A percentile compares a stretch with the other conserved stretches of the same genome.
phyloP scores from a whole-genome alignment of 352 stramenopile genomes.

The Elongisporangium undulatum region DNA sequence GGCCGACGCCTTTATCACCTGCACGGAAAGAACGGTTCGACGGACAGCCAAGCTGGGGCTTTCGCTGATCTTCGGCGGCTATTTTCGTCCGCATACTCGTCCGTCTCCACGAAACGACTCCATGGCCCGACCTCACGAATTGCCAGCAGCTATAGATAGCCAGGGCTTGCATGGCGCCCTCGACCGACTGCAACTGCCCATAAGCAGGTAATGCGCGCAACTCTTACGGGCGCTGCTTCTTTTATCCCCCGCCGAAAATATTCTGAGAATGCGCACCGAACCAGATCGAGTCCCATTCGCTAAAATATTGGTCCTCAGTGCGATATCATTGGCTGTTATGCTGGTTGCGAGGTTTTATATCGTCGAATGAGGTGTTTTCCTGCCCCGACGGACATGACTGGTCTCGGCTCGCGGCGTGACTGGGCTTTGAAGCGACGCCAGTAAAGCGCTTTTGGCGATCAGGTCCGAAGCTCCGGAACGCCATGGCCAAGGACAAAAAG shows the following conservation, averaged over 20 bases:
- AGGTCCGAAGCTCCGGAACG: conserved; percentile 4
- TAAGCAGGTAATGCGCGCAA: not conserved
- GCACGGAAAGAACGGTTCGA: not conserved
- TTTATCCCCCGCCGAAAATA: not conserved
- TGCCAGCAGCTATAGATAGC: not conserved
- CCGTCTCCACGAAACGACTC: not conserved
- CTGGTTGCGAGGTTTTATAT: not conserved
- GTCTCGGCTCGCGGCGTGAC: not conserved
- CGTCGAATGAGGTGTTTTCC: not conserved
- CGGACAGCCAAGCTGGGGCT: not conserved
- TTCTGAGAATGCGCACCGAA: not conserved
- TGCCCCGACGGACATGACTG: not conserved
- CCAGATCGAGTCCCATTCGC: not conserved
- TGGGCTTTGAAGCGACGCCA: conserved; percentile 4
- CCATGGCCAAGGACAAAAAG: conserved; percentile 43
- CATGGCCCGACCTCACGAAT: not conserved
- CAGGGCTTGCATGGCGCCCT: too few species aligned
- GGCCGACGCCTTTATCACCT: not conserved
- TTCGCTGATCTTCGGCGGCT: not conserved
- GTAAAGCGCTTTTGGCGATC: conserved; percentile 6
- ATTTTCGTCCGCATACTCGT: not conserved
- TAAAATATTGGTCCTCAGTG: not conserved
- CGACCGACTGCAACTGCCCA: not conserved
- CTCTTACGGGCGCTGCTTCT: not conserved
- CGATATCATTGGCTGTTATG: not conserved